Evolutionary conservation across 192 early-diverging fungal genomes (phyloP).

Genomic region (Rhizophlyctis rosea): DNA sequence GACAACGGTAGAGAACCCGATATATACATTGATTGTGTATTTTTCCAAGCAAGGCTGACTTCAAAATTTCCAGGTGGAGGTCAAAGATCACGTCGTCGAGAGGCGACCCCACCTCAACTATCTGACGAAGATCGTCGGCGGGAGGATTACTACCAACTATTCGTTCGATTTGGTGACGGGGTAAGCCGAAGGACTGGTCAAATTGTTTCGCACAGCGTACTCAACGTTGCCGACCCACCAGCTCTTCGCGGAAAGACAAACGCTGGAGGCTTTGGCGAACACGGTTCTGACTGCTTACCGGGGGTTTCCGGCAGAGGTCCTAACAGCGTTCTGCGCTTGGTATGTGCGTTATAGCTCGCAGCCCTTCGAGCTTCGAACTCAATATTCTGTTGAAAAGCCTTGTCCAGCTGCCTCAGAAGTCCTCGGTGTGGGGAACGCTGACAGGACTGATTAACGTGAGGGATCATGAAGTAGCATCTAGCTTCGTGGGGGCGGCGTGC

Average conservation of each 20-base stretch:
- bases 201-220: too few species aligned
- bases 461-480: conserved; percentile 58
- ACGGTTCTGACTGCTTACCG: not conserved
- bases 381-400: conserved; percentile 62
- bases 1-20: too few species aligned
- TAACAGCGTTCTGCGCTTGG: not conserved
- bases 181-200: too few species aligned
- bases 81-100: too few species aligned
- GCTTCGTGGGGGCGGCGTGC: conserved; percentile 60
- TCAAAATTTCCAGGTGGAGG: too few species aligned
- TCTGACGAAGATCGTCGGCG: too few species aligned
- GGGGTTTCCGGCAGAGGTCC: not conserved
- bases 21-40: too few species aligned
- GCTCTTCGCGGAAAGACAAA: not conserved
- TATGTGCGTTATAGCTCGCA: not conserved
- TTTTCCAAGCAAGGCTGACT: too few species aligned
- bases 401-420: conserved; percentile 70
- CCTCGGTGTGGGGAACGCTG: conserved; percentile 73
- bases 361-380: not conserved
- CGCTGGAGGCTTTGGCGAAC: not conserved
- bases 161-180: too few species aligned
- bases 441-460: conserved; percentile 79
- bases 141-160: too few species aligned
- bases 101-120: too few species aligned
- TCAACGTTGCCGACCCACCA: too few species aligned